A percentile compares a stretch with the other conserved stretches of the same genome.
These are phyloP conservation scores for Knufia petricola DNA, from an alignment of 2,329 filamentous ascomycete species.

Conservation along the genomic window DNA sequence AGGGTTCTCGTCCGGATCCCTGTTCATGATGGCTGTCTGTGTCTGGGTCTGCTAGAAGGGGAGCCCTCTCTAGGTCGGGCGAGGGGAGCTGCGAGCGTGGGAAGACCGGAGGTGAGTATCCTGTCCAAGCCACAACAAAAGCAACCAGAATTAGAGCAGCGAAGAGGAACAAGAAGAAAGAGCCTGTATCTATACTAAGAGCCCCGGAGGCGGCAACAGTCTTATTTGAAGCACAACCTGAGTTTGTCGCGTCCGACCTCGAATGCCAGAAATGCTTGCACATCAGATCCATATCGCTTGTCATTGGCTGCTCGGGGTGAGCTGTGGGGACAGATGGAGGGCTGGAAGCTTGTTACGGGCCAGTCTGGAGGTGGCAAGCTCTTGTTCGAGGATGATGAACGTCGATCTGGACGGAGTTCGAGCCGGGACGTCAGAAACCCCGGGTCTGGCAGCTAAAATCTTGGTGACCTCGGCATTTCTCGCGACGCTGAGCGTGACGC, in stretches of 20 bases:
- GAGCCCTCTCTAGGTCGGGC: constrained; percentile 12
- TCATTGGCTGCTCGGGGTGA: constrained; percentile 3
- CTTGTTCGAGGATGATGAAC: background rate
- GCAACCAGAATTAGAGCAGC: constrained; percentile 15
- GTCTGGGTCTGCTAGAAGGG: constrained; percentile 7
- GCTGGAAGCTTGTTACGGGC: background rate
- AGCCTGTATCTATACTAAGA: constrained; percentile 8
- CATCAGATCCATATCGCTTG: constrained; percentile 1
- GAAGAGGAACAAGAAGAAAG: constrained; percentile 18
- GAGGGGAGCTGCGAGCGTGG: constrained; percentile 5
- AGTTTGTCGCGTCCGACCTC: constrained; percentile 7
- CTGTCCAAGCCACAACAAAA: constrained; percentile 16
- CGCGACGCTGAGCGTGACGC: background rate
- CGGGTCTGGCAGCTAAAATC: background rate
- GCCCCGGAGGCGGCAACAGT: constrained; percentile 3
- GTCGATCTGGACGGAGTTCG: background rate
- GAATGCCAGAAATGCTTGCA: constrained; percentile 1
- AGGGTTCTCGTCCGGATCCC: constrained; percentile 15
- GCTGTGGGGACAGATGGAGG: background rate
- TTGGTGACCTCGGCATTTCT: background rate
- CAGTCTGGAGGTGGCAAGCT: background rate
- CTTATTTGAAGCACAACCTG: background rate
- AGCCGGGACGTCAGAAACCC: background rate
- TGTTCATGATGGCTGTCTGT: constrained; percentile 17
- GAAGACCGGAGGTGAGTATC: constrained; percentile 9